These are phyloP conservation scores for Eutrema japonicum DNA, from an alignment of 345 rosid genomes.

Conservation along the genomic window DNA sequence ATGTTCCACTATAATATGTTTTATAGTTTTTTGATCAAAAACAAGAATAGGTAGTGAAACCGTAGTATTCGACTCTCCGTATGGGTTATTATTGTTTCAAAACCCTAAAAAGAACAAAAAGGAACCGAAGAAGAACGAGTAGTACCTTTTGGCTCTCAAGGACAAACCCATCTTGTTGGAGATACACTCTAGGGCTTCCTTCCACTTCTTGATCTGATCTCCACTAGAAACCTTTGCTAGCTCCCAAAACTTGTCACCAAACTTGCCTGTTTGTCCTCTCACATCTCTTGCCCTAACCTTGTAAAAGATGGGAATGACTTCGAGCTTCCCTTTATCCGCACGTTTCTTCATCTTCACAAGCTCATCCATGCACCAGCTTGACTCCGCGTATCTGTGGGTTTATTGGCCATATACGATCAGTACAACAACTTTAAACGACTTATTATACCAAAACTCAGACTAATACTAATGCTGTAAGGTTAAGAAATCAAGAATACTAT, in stretches of 20 bases:
- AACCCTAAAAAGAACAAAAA: neutral
- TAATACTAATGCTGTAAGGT: too few relatives aligned
- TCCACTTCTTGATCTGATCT: neutral
- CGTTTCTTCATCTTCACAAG: neutral
- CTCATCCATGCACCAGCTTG: conserved; percentile 3
- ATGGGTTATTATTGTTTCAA: too few relatives aligned
- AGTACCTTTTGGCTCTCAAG: conserved; percentile 7
- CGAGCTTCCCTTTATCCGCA: neutral
- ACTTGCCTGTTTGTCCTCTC: neutral
- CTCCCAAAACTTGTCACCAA: conserved; percentile 11
- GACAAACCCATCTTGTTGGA: conserved; percentile 5
- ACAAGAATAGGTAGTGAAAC: too few relatives aligned
- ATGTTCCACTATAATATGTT: too few relatives aligned
- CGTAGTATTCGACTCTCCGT: too few relatives aligned
- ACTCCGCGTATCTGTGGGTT: neutral
- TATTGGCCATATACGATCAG: neutral
- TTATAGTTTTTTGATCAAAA: too few relatives aligned
- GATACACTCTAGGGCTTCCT: neutral
- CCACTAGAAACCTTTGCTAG: neutral
- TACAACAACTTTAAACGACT: neutral
- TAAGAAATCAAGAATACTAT: too few relatives aligned
- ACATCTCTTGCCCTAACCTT: conserved; percentile 13
- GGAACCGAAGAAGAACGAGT: neutral
- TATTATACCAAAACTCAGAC: too few relatives aligned
- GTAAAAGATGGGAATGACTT: neutral